Evolutionary conservation across 108 stramenopile genomes (phyloP), one percentile per base, ranked within the genome.

Genomic region (Cyclotella sp.): DNA sequence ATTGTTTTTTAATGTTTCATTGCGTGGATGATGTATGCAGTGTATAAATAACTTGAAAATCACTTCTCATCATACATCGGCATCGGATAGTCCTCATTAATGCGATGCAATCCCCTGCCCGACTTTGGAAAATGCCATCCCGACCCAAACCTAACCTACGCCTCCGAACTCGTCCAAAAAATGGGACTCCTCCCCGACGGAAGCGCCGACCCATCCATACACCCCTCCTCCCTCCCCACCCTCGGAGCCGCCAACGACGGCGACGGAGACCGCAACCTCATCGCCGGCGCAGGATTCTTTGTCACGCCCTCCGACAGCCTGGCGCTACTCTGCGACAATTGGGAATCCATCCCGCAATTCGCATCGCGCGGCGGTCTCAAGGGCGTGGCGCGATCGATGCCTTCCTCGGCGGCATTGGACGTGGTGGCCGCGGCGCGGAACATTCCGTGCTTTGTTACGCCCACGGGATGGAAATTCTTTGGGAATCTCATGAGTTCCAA

Each of bases 381-480:
- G 63, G 96, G 95, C 44, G 98, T 98, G 39, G 98, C 99, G 21
- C 81, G 99, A 69, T 98, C 97, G 10, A 99, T 99, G 99, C 98
- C 98, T 12, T 92, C 91, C 10, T 97, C 96, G 19, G 97, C 95
- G 14, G 99, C 99, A 8, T 86, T 98, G 62, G 99, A 99, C 80
- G 95, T 95, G 34, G 99, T 99, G 28, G 95, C 95, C 0, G 70
- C 90, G 52, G 87, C 92, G 14, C 84, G 86, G 44, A 85, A 73
- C 65, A 93, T 99, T 72, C 92, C 91, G 11, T 88, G 76, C 62
- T 99, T 99, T 84, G 95, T 94, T 24, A 97, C 97, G 8, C 99
- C 99, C 12, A 99, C 99, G 46, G 99, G 99, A 30, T 99, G 99
- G 99, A 99, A 99, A 84, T 99, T 96, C 86, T 99, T 99, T 83